These are phyloP conservation scores for Dactylellina leptospora DNA, from an alignment of 2,329 filamentous ascomycete genomes.

Conservation along the genomic window DNA sequence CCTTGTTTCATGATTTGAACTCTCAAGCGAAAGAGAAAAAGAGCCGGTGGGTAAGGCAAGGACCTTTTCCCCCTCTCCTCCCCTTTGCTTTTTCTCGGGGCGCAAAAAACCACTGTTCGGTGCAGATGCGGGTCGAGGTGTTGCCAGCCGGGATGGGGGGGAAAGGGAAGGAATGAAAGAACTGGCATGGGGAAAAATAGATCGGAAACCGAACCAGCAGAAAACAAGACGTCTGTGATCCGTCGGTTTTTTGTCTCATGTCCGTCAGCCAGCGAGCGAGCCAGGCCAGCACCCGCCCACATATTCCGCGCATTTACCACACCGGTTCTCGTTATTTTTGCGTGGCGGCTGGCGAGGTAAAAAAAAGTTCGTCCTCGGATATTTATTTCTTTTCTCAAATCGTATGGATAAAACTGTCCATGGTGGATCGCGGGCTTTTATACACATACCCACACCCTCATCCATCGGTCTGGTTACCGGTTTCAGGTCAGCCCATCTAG, in stretches of 20 bases:
- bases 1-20: slow-evolving; percentile 52
- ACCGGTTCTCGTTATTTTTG: no score
- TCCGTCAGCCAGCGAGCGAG: no score
- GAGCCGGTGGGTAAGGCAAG: slow-evolving; percentile 19
- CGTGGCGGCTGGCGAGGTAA: no score
- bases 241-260: no score
- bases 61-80: neutral
- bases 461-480: no score
- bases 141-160: slow-evolving; percentile 38
- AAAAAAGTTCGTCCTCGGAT: slow-evolving; percentile 6
- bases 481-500: no score
- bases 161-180: slow-evolving; percentile 8
- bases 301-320: no score
- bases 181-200: neutral
- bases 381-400: slow-evolving; percentile 4
- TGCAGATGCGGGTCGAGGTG: slow-evolving; percentile 44
- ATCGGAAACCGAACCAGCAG: slow-evolving; percentile 18
- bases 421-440: neutral
- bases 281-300: no score
- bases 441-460: no score
- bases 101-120: slow-evolving; percentile 10
- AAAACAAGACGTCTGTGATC: neutral
- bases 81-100: slow-evolving; percentile 22
- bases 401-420: neutral
- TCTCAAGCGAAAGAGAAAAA: slow-evolving; percentile 52